Evolutionary conservation across 441 rosid genomes (phyloP).

Genomic region (Daphne laureola): DNA sequence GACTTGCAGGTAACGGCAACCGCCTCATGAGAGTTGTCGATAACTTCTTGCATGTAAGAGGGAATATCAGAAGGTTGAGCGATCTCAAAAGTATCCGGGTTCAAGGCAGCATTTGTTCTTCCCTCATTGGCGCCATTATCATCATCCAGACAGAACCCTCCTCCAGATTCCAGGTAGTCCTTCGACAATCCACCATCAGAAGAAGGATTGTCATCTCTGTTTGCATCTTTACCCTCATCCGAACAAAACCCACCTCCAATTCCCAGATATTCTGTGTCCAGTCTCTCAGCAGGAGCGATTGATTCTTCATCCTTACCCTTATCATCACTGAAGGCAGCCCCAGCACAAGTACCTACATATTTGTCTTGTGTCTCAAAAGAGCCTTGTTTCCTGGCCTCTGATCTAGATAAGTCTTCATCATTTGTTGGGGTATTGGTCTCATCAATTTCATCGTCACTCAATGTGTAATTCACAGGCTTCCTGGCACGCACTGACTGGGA

Average conservation of each 20-base stretch:
- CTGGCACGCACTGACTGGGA: constrained; percentile 63
- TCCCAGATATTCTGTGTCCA: constrained; percentile 28
- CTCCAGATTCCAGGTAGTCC: constrained; percentile 50
- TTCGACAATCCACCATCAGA: constrained; percentile 20
- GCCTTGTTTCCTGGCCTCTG: constrained; percentile 20
- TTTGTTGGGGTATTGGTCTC: constrained; percentile 22
- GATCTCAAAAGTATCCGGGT: constrained; percentile 6
- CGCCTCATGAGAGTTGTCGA: constrained; percentile 7
- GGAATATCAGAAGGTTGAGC: constrained; percentile 13
- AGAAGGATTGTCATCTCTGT: constrained; percentile 18
- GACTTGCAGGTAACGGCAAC: constrained; percentile 10
- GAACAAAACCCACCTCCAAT: constrained; percentile 46
- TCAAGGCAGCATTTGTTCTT: constrained; percentile 14
- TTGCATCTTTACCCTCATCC: constrained; percentile 34
- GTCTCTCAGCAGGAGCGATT: constrained; percentile 15
- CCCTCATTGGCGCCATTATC: constrained; percentile 20
- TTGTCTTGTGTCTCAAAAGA: constrained; percentile 10
- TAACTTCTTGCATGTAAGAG: constrained; percentile 13
- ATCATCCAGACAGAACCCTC: constrained; percentile 68
- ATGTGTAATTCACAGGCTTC: constrained; percentile 45
- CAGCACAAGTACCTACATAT: constrained; percentile 9
- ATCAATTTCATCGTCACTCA: constrained; percentile 33
- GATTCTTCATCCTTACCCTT: constrained; percentile 19
- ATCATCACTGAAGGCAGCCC: constrained; percentile 9
- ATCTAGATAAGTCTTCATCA: constrained; percentile 15